These are phyloP conservation scores for Xylariales sp. DNA, from an alignment of 2,329 filamentous ascomycete species.

Conservation along the genomic window DNA sequence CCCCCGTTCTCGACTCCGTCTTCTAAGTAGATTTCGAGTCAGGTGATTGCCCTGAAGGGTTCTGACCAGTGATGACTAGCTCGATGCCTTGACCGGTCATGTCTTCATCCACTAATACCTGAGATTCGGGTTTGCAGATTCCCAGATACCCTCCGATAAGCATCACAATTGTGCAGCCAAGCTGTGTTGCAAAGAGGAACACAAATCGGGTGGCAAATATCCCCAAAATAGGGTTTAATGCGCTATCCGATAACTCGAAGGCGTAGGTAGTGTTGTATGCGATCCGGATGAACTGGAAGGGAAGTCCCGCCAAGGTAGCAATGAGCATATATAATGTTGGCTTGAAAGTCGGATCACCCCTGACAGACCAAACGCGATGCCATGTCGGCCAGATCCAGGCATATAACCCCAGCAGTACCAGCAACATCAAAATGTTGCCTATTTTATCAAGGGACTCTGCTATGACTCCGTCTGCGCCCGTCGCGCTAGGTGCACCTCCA, in stretches of 20 bases:
- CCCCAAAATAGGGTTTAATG: too few species aligned
- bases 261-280: not conserved
- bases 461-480: not conserved
- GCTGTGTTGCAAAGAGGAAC: too few species aligned
- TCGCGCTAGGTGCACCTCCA: not conserved
- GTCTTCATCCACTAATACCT: too few species aligned
- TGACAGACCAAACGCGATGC: not conserved
- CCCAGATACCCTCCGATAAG: too few species aligned
- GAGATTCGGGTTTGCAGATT: too few species aligned
- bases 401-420: not conserved
- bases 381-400: slow-evolving; percentile 1
- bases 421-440: not conserved
- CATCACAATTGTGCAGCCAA: too few species aligned
- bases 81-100: too few species aligned
- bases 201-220: too few species aligned
- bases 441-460: not conserved
- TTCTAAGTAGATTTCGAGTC: too few species aligned
- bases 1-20: too few species aligned
- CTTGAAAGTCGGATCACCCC: not conserved
- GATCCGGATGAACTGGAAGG: not conserved
- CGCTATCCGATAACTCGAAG: not conserved
- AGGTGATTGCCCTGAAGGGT: too few species aligned
- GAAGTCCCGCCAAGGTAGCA: not conserved
- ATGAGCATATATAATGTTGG: not conserved
- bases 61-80: too few species aligned